These are phyloP conservation scores for Phytophthora sansomeana DNA, from an alignment of 352 stramenopile species.

Conservation along the genomic window DNA sequence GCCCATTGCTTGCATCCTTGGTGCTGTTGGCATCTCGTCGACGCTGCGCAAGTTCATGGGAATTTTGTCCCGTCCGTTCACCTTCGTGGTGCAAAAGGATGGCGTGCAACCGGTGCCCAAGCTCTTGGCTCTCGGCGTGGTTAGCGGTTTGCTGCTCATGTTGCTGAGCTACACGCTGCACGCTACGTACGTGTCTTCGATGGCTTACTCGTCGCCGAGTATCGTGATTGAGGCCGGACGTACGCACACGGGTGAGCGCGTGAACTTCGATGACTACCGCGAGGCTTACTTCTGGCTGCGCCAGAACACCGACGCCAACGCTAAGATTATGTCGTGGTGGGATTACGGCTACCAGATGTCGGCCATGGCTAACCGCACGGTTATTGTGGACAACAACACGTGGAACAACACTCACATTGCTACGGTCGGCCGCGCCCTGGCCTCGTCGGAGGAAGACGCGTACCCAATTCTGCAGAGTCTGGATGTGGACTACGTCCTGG, in stretches of 20 bases:
- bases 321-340: constrained; percentile 92
- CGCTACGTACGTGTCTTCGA: constrained; percentile 89
- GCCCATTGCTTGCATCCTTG: constrained; percentile 93
- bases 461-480: constrained; percentile 91
- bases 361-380: constrained; percentile 91
- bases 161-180: constrained; percentile 91
- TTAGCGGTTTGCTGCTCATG: constrained; percentile 70
- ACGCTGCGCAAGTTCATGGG: constrained; percentile 85
- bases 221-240: constrained; percentile 92
- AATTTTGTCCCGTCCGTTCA: constrained; percentile 65
- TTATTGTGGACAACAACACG: constrained; percentile 96
- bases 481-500: constrained; percentile 94
- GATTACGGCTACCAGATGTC: constrained; percentile 95
- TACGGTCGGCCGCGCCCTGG: constrained; percentile 91
- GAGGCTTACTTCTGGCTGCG: constrained; percentile 94
- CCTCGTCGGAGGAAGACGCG: constrained; percentile 86
- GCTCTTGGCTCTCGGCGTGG: constrained; percentile 60
- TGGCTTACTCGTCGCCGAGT: constrained; percentile 92
- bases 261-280: constrained; percentile 98
- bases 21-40: constrained; percentile 85
- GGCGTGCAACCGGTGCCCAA: constrained; percentile 73
- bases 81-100: constrained; percentile 58
- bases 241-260: constrained; percentile 71
- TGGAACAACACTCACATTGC: constrained; percentile 98
- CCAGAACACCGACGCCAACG: constrained; percentile 90